A percentile compares a stretch with the other conserved stretches of the same genome.
Evolutionary conservation across 805 yeast genomes (phyloP).

Genomic region (Priceomyces castillae): DNA sequence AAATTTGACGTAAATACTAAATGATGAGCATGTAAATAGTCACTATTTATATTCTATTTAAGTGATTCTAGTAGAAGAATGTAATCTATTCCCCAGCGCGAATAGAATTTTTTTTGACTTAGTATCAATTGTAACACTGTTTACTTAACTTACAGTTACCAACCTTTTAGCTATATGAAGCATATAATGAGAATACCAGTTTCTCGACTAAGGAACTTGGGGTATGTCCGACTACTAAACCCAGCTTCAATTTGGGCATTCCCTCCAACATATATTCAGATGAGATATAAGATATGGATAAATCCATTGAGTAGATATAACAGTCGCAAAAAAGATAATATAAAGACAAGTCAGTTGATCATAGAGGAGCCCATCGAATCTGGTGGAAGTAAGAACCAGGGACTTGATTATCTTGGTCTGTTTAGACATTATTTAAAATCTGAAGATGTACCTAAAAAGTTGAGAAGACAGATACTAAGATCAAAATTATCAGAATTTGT

Average conservation of each 20-base stretch:
- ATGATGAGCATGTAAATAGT: background rate
- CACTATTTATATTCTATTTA: too few relatives aligned
- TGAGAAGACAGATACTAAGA: slow-evolving; percentile 17
- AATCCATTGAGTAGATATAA: slow-evolving; percentile 17
- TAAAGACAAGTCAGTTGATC: slow-evolving; percentile 1
- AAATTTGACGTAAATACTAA: background rate
- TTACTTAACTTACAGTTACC: too few relatives aligned
- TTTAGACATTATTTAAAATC: slow-evolving; percentile 27
- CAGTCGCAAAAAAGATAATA: background rate
- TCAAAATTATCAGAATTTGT: slow-evolving; percentile 19
- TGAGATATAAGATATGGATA: slow-evolving; percentile 12
- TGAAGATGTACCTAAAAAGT: slow-evolving; percentile 21
- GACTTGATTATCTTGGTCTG: background rate
- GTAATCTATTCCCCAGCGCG: too few relatives aligned
- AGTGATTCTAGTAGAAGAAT: too few relatives aligned
- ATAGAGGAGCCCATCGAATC: slow-evolving; percentile 10
- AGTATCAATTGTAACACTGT: too few relatives aligned
- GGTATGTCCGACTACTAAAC: too few relatives aligned
- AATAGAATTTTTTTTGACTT: too few relatives aligned
- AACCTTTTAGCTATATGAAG: too few relatives aligned
- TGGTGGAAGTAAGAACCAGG: background rate
- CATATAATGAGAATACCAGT: too few relatives aligned
- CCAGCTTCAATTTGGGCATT: too few relatives aligned
- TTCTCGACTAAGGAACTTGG: too few relatives aligned
- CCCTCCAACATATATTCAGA: background rate